Conservation (phyloP, 768 basidiomycete genomes). For the Rubroboletus satanas region DNA sequence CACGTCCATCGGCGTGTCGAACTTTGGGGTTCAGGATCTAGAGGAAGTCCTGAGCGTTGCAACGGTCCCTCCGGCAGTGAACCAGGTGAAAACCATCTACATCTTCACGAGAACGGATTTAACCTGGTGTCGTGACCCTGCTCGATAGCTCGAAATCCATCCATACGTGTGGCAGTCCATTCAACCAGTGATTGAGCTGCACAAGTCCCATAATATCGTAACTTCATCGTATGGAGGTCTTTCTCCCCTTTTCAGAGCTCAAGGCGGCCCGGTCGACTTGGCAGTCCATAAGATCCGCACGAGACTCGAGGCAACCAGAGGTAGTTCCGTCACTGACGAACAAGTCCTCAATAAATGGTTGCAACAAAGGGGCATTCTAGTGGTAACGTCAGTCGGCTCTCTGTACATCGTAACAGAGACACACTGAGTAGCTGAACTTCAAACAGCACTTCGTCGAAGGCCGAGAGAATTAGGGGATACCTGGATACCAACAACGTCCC, state of each 20-base stretch:
- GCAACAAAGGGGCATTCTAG: slow-evolving; percentile 1
- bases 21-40: neutral
- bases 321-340: neutral
- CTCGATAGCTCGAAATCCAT: neutral
- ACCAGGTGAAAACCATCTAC: neutral
- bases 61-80: neutral
- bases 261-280: neutral
- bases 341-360: slow-evolving; percentile 2
- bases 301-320: neutral
- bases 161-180: slow-evolving; percentile 5
- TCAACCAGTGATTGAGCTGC: neutral
- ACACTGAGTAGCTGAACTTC: neutral
- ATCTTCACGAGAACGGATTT: neutral
- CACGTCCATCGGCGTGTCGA: slow-evolving; percentile 1
- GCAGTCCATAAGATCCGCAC: neutral
- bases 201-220: neutral
- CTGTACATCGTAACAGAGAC: neutral
- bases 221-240: slow-evolving; percentile 2
- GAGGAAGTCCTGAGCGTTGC: slow-evolving; percentile 1
- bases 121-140: neutral
- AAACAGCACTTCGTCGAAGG: neutral
- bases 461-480: neutral
- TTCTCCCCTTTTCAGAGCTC: neutral
- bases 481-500: neutral
- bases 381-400: neutral